phyloP scores from a whole-genome alignment of 148 eudicot genomes.

The Euryodendron excelsum region DNA sequence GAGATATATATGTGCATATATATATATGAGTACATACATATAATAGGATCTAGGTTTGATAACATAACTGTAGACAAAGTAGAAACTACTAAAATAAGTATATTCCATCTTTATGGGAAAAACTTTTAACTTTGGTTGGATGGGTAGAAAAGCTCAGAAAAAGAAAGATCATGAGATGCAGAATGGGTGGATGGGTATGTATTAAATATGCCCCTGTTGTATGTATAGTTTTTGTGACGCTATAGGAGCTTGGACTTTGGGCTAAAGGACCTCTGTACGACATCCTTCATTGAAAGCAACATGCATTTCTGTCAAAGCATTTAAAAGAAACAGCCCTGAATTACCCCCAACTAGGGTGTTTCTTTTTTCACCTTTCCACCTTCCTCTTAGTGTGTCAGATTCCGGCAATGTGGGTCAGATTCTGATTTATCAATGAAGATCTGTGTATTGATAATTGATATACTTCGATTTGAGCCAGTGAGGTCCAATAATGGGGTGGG shows the following conservation, averaged over 20 bases:
- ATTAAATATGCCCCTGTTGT: background rate
- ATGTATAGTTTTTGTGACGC: background rate
- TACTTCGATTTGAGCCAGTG: background rate
- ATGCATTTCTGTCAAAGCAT: background rate
- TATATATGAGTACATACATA: background rate
- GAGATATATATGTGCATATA: too few species aligned
- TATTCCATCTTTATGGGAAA: conserved; percentile 1
- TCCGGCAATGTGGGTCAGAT: conserved; percentile 11
- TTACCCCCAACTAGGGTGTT: background rate
- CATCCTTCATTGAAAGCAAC: conserved; percentile 11
- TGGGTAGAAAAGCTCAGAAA: background rate
- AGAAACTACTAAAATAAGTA: background rate
- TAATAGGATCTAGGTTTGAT: background rate
- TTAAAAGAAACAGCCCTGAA: background rate
- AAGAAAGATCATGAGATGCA: background rate
- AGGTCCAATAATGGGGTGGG: background rate
- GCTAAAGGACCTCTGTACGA: background rate
- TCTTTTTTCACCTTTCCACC: background rate
- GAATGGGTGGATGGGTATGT: conserved; percentile 5
- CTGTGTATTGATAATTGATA: background rate
- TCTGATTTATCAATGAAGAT: background rate
- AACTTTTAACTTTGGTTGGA: background rate
- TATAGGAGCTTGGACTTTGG: background rate
- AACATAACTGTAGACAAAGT: conserved; percentile 1
- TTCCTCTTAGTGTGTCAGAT: background rate